These are phyloP conservation scores for Paecilomyces niveus DNA, from an alignment of 2,329 filamentous ascomycete genomes.

Conservation along the genomic window DNA sequence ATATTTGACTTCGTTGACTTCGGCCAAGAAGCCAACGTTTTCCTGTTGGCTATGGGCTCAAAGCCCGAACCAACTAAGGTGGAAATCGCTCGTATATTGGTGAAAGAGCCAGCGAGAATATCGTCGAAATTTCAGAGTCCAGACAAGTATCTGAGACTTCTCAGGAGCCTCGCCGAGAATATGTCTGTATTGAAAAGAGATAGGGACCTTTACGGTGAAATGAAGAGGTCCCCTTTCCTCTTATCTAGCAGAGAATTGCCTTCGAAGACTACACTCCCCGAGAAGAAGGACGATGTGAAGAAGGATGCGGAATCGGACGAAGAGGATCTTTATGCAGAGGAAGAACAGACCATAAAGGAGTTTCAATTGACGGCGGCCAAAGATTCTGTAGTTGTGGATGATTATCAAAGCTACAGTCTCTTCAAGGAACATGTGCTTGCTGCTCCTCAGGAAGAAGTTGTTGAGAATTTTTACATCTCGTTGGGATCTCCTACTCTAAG, in stretches of 20 bases:
- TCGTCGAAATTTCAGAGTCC: constrained; percentile 70
- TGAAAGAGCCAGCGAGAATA: constrained; percentile 73
- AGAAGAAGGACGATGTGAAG: constrained; percentile 11
- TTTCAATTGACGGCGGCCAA: constrained; percentile 68
- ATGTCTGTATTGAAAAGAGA: constrained; percentile 65
- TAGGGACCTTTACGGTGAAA: constrained; percentile 66
- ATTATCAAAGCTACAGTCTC: constrained; percentile 79
- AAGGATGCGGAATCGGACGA: constrained; percentile 18
- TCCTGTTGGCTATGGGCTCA: constrained; percentile 80
- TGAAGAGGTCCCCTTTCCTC: constrained; percentile 70
- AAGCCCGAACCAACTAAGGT: constrained; percentile 83
- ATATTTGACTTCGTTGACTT: constrained; percentile 98
- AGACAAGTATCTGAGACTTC: constrained; percentile 78
- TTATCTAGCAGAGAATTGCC: constrained; percentile 73
- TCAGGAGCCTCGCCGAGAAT: constrained; percentile 73
- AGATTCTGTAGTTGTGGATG: constrained; percentile 73
- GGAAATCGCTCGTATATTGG: constrained; percentile 79
- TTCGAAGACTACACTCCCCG: constrained; percentile 11
- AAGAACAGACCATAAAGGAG: constrained; percentile 62
- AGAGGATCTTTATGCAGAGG: constrained; percentile 48
- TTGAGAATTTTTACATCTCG: constrained; percentile 77
- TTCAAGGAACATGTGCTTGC: constrained; percentile 81
- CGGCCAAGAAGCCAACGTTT: constrained; percentile 76
- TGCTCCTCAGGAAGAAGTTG: constrained; percentile 78
- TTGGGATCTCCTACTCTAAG: constrained; percentile 74